Percentiles rank a stretch among this genome's conserved stretches.
Evolutionary conservation across 1,284 basidiomycete genomes (phyloP).

Genomic region (Cryptococcus sp.): DNA sequence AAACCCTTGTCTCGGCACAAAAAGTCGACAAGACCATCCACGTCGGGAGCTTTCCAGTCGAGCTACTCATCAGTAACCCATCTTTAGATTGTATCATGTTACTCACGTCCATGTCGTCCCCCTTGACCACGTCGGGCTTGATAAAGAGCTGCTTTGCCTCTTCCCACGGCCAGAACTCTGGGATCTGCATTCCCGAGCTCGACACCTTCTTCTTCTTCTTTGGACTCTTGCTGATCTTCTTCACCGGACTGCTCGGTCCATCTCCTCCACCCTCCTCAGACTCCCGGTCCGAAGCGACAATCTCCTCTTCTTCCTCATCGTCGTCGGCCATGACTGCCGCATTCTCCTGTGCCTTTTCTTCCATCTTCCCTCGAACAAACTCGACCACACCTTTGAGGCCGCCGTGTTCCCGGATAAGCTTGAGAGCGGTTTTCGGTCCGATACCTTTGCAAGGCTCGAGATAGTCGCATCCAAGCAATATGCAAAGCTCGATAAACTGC

Average conservation of each 20-base stretch:
- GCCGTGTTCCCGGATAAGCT: slow-evolving; percentile 83
- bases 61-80: slow-evolving; percentile 54
- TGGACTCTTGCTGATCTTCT: slow-evolving; percentile 21
- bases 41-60: slow-evolving; percentile 90
- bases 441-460: slow-evolving; percentile 61
- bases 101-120: slow-evolving; percentile 76
- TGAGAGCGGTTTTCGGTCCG: slow-evolving; percentile 74
- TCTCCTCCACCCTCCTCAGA: slow-evolving; percentile 32
- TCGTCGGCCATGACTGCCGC: slow-evolving; percentile 28
- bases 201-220: slow-evolving; percentile 49
- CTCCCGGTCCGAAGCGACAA: slow-evolving; percentile 27
- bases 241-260: slow-evolving; percentile 19
- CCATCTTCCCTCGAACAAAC: slow-evolving; percentile 72
- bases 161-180: slow-evolving; percentile 95
- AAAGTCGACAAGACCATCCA: slow-evolving; percentile 91
- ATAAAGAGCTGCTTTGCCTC: slow-evolving; percentile 87
- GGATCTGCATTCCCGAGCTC: slow-evolving; percentile 66
- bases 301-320: slow-evolving; percentile 10
- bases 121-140: slow-evolving; percentile 81
- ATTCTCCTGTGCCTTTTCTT: slow-evolving; percentile 45
- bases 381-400: slow-evolving; percentile 73
- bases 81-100: neutral
- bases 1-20: slow-evolving; percentile 94
- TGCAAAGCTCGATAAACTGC: slow-evolving; percentile 94
- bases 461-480: slow-evolving; percentile 96